phyloP scores from a whole-genome alignment of 2,329 filamentous ascomycete species.

The Nothomitra cinnamomea region DNA sequence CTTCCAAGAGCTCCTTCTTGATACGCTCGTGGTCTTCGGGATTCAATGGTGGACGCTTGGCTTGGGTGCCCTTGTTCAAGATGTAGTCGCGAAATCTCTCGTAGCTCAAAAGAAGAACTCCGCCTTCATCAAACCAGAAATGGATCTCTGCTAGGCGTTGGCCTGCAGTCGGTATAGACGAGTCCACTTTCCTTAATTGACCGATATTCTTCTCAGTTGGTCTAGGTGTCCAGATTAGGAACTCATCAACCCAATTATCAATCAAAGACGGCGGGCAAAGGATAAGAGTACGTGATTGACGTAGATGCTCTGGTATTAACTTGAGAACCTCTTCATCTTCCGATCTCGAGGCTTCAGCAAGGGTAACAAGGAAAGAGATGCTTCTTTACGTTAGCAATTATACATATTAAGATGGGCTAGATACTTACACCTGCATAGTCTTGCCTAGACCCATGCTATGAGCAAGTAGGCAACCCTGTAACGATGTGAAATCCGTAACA shows the following conservation, averaged over 20 bases:
- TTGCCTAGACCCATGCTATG: slow-evolving; percentile 90
- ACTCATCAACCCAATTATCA: slow-evolving; percentile 70
- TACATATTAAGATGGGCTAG: not conserved
- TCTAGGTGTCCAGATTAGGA: slow-evolving; percentile 44
- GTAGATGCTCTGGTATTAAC: slow-evolving; percentile 53
- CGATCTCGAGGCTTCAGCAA: slow-evolving; percentile 49
- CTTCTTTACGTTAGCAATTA: slow-evolving; percentile 16
- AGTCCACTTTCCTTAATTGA: slow-evolving; percentile 36
- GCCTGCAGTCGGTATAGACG: slow-evolving; percentile 16
- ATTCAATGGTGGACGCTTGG: slow-evolving; percentile 16
- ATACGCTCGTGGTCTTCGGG: slow-evolving; percentile 24
- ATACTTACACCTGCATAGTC: slow-evolving; percentile 61
- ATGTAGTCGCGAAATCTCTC: slow-evolving; percentile 40
- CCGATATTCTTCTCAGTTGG: slow-evolving; percentile 32
- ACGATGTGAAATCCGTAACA: slow-evolving; percentile 37
- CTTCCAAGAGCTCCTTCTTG: slow-evolving; percentile 34
- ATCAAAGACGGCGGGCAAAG: slow-evolving; percentile 60
- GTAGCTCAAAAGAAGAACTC: slow-evolving; percentile 65
- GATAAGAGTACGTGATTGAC: slow-evolving; percentile 47
- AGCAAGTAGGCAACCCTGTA: slow-evolving; percentile 64
- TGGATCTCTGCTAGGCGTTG: slow-evolving; percentile 31
- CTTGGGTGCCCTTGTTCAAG: slow-evolving; percentile 18
- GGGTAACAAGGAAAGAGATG: slow-evolving; percentile 62
- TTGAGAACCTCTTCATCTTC: slow-evolving; percentile 34
- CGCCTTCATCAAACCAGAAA: slow-evolving; percentile 47